Base-by-base conservation (phyloP, 768 basidiomycete species). In the Clavaria fumosa region DNA sequence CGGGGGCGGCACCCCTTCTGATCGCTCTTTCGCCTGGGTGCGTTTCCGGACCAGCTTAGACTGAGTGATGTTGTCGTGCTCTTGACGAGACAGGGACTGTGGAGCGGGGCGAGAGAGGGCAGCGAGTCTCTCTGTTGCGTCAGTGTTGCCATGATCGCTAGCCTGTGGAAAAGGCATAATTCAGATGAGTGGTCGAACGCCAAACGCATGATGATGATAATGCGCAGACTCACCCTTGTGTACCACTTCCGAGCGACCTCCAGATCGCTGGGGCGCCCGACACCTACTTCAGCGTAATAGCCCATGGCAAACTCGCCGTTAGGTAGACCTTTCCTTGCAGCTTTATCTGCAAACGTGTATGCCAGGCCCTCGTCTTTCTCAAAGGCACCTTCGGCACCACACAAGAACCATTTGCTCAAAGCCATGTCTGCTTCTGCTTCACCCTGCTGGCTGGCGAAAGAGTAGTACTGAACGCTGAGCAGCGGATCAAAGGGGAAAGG, bases 341-440 rank as follows among this genome's bases (percentile, higher is more conserved):
- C 80, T 57, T 93, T 91, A 45, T 85, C 78, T 0, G 93, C 93
- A 58, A 93, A 97, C 0, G 78, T 82, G 45, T 72, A 72, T 2
- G 93, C 90, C 3, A 96, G 66, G 1, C 53, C 59, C 52, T 95
- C 89, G 53, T 91, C 85, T 56, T 89, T 88, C 26, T 84, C 83
- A 47, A 95, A 90, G 10, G 57, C 60, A 3, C 57, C 63, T n/a
- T 53, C 52, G 4, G 53, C 59, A 1, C 91, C 91, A 51, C 89
- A 91, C 34, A 97, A 60, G 63, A 95, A 96, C 91, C 93, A 97
- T 58, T 95, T 96, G 55, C 75, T 78, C 37, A 96, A 67, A 2
- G 89, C 91, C 89, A 96, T 91, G 52, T 97, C 89, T 0, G 93
- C 93, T 53, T 96, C 90, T 17, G 70, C 66, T 55, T 95, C 86